A percentile compares a stretch with the other conserved stretches of the same genome.
These are phyloP conservation scores for Pseudogymnoascus verrucosus DNA, from an alignment of 2,329 filamentous ascomycete genomes.

Conservation along the genomic window DNA sequence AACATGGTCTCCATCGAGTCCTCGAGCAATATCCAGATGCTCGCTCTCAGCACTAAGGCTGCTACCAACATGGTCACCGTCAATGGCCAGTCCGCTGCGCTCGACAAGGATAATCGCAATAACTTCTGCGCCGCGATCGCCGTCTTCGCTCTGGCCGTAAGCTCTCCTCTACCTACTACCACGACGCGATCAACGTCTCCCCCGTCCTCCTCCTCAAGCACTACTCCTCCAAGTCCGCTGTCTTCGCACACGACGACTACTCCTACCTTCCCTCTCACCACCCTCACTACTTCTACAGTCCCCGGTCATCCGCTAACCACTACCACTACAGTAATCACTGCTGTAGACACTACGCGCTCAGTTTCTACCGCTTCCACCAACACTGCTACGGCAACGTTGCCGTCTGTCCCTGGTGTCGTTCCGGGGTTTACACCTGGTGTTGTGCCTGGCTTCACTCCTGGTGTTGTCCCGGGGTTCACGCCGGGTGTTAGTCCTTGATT, in stretches of 20 bases:
- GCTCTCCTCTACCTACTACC: neutral
- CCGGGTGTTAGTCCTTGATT: neutral
- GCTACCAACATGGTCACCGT: constrained; percentile 64
- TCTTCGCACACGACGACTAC: neutral
- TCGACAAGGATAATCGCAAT: constrained; percentile 56
- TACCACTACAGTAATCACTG: neutral
- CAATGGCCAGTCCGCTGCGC: constrained; percentile 44
- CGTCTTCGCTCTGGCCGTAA: constrained; percentile 32
- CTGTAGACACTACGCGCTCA: neutral
- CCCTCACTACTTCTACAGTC: neutral
- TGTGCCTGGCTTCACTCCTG: neutral
- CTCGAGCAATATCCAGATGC: constrained; percentile 51
- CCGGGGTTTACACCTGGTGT: neutral
- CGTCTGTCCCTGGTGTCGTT: neutral
- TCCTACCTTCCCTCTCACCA: neutral
- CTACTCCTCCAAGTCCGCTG: neutral
- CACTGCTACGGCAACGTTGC: neutral
- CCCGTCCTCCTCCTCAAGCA: neutral
- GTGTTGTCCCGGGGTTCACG: neutral
- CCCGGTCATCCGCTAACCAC: neutral
- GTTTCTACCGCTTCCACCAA: neutral
- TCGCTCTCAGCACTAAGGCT: constrained; percentile 67
- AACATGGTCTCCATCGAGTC: constrained; percentile 69
- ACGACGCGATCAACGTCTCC: neutral
- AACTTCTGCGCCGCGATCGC: constrained; percentile 57